Evolutionary conservation across 1,284 basidiomycete genomes (phyloP), one percentile per base, ranked within the genome.

Genomic region (Apiotrichum porosum): DNA sequence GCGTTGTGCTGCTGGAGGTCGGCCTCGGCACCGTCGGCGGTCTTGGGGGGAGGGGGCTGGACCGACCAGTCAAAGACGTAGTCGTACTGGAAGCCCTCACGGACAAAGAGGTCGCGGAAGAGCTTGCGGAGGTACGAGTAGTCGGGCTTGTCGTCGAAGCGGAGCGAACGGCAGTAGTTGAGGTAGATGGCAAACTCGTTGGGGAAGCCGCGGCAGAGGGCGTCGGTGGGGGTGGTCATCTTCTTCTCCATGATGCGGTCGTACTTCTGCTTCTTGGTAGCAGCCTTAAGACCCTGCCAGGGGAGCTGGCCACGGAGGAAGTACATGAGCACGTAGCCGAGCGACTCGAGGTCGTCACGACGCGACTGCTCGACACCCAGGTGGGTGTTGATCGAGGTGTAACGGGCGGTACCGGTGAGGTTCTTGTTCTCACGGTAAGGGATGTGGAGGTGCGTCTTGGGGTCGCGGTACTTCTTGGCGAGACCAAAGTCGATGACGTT

Each of bases 381-480:
- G 71, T 98, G 95, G 38, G 94, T 98, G 79, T 98, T 98, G 80
- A 98, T 97, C 23, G 92, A 97, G 1, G 94, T 98, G 81, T 98
- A 99, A 49, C 94, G 88, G 55, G 94, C 95, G 21, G 95, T 98
- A 57, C 95, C 95, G 1, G 94, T 98, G 63, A 98, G 76, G 73
- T 97, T 98, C 86, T 98, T 97, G 83, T 98, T 97, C 83, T 98
- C 95, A 65, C 94, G 83, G 81, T 98, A 98, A 4, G 94, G 94
- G 62, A 98, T 98, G 75, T 99, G 95, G 37, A 97, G 81, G 73
- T 98, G 94, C 47, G 95, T 98, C 83, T 97, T 97, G 36, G 94
- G 93, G 78, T 98, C 94, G 54, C 95, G 83, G 82, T 95, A 98
- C 79, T 97, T 97, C 81, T 98, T 98, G 37, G 95, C 94, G 44